These are phyloP conservation scores for Myriangium duriaei DNA, from an alignment of 2,329 filamentous ascomycete species.

Conservation along the genomic window DNA sequence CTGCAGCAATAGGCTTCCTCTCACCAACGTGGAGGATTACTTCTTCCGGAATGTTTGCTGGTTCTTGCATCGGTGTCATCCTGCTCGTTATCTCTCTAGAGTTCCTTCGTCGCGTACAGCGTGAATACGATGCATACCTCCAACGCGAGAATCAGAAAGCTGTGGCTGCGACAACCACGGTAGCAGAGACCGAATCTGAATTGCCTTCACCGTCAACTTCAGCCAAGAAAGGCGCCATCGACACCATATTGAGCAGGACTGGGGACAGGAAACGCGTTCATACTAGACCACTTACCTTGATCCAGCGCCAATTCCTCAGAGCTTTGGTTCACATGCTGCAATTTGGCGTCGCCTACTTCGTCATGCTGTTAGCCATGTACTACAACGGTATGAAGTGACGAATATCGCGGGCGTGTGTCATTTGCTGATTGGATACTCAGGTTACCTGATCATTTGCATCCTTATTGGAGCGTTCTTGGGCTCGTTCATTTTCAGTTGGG, in stretches of 20 bases:
- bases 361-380: constrained; percentile 62
- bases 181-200: background rate
- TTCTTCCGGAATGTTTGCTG: constrained; percentile 60
- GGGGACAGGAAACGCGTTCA: constrained; percentile 18
- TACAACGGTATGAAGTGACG: constrained; percentile 44
- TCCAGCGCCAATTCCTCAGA: constrained; percentile 51
- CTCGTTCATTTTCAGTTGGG: constrained; percentile 62
- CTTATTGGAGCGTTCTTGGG: constrained; percentile 65
- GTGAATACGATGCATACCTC: constrained; percentile 61
- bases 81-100: constrained; percentile 63
- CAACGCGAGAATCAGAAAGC: background rate
- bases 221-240: background rate
- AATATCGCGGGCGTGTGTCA: too few species aligned
- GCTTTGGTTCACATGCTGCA: constrained; percentile 57
- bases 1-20: constrained; percentile 44
- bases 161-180: background rate
- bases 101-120: constrained; percentile 53
- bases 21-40: constrained; percentile 56
- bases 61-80: constrained; percentile 65
- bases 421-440: background rate
- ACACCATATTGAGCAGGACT: background rate
- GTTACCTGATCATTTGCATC: constrained; percentile 68
- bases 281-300: constrained; percentile 36
- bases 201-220: constrained; percentile 1
- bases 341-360: constrained; percentile 63